Evolutionary conservation across 2,329 filamentous ascomycete species (phyloP), one percentile per base, ranked within the genome.

Genomic region (Fusarium graminum): DNA sequence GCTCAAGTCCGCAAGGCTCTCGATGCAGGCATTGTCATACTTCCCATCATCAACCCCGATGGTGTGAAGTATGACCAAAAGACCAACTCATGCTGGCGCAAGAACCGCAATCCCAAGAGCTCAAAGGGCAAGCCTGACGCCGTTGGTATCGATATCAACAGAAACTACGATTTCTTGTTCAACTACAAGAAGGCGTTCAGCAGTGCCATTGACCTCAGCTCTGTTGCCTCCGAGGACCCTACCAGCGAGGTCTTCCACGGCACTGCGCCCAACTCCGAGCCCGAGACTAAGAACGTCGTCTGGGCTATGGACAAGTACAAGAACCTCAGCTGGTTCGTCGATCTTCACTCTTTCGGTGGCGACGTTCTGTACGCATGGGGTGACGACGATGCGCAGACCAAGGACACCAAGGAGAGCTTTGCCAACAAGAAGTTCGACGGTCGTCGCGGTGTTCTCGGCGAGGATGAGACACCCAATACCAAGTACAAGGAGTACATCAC

Each of bases 81-180:
- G 17, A 81, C 78, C 28, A 78, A 81, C 67, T 74, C 74, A 28
- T 85, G 84, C 77, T 86, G 84, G 85, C 81, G 84, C 65, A 86
- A 86, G 78, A 86, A 86, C 73, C 81, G 84, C 32, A 86, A 85
- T 72, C 76, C 80, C 1, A 73, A 72, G 22, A 78, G 74, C 26
- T 76, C 79, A 1, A 74, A 65, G 0, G 68, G 74, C 1, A 73
- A 76, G 5, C 59, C 74, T 39, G 68, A 69, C 5, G 74, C 75
- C 11, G 55, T 82, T 26, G 84, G 83, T 17, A 77, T 86, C 30
- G 85, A 87, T 65, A 75, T 86, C 47, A 86, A 86, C 74, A 80
- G 85, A 51, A 87, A 86, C 76, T 86, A 86, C 67, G 83, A 86
- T 72, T 84, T 85, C 73, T 72, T 86, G 9, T 88, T 85, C 83